A percentile compares a stretch with the other conserved stretches of the same genome.
phyloP scores from a whole-genome alignment of 2,329 filamentous ascomycete genomes.

The Mollisia scopiformis region DNA sequence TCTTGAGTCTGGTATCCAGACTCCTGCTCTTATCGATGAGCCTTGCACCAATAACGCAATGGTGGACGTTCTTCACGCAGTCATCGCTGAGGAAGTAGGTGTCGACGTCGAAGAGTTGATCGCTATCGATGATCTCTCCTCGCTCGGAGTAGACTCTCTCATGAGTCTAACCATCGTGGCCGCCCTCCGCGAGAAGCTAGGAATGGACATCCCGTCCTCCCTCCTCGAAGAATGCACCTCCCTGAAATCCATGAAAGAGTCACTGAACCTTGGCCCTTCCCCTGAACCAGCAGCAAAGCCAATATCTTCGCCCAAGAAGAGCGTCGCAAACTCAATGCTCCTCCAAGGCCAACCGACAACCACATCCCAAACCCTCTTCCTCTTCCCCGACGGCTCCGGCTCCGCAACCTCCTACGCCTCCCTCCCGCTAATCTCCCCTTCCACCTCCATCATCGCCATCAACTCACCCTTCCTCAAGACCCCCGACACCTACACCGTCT shows the following conservation, averaged over 20 bases:
- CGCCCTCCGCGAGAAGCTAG: neutral
- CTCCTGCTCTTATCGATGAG: neutral
- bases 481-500: conserved; percentile 19
- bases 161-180: neutral
- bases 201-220: neutral
- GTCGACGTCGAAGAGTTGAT: neutral
- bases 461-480: conserved; percentile 28
- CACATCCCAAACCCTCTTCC: conserved; percentile 22
- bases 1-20: neutral
- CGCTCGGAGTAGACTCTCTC: neutral
- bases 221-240: neutral
- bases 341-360: neutral
- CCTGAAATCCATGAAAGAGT: neutral
- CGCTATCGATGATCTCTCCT: neutral
- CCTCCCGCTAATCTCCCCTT: conserved; percentile 19
- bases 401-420: conserved; percentile 26
- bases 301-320: neutral
- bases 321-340: neutral
- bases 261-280: neutral
- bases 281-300: neutral
- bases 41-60: neutral
- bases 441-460: conserved; percentile 24
- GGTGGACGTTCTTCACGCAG: neutral
- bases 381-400: conserved; percentile 29
- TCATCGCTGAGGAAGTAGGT: neutral